phyloP scores from a whole-genome alignment of 2,329 filamentous ascomycete genomes.

The Aspergillus novoparasiticus region DNA sequence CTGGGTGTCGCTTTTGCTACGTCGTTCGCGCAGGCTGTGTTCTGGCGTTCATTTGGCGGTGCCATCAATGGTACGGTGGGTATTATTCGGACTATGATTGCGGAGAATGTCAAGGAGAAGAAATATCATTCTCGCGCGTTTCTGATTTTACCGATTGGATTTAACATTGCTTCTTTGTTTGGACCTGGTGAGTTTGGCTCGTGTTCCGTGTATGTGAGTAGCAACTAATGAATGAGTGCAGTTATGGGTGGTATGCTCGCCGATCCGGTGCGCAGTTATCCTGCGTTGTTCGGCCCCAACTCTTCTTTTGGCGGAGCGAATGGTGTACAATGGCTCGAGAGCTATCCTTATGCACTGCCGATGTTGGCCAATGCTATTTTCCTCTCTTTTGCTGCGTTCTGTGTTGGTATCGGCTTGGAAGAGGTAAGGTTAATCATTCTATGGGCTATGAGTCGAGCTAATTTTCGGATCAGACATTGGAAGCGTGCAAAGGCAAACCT shows the following conservation, averaged over 20 bases:
- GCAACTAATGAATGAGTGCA: conserved; percentile 37
- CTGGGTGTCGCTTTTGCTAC: conserved; percentile 69
- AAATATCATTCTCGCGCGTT: conserved; percentile 61
- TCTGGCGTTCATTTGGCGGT: conserved; percentile 69
- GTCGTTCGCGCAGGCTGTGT: conserved; percentile 64
- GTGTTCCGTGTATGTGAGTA: conserved; percentile 35
- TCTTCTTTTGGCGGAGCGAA: conserved; percentile 58
- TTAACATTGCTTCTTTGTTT: conserved; percentile 64
- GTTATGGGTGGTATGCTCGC: conserved; percentile 68
- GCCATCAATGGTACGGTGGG: conserved; percentile 72
- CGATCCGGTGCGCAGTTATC: conserved; percentile 66
- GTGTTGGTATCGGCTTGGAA: conserved; percentile 66
- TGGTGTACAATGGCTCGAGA: conserved; percentile 63
- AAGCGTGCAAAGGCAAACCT: conserved; percentile 48
- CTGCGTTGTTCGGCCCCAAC: conserved; percentile 62
- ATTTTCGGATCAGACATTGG: conserved; percentile 47
- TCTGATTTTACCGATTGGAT: conserved; percentile 64
- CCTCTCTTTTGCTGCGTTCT: conserved; percentile 55
- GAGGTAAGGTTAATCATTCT: conserved; percentile 45
- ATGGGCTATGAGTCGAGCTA: conserved; percentile 4
- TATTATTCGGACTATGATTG: conserved; percentile 72
- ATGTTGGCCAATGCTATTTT: conserved; percentile 67
- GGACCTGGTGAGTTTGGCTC: conserved; percentile 46
- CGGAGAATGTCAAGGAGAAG: conserved; percentile 71
- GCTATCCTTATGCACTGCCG: conserved; percentile 69